These are phyloP conservation scores for Eragrostis nindensis DNA, from an alignment of 176 grass and related monocot genomes.

Conservation along the genomic window DNA sequence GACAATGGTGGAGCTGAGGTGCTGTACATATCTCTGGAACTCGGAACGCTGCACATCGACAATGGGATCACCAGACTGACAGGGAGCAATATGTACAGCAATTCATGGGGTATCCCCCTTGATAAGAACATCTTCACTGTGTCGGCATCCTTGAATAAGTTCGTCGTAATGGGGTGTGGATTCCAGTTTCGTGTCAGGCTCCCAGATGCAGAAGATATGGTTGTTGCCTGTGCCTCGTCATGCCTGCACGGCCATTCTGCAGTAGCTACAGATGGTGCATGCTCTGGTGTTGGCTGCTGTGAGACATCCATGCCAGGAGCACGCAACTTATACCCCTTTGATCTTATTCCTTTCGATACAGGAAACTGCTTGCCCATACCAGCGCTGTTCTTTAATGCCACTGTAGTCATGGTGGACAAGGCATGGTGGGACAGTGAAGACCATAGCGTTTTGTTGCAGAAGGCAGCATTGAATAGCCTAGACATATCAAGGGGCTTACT, in stretches of 20 bases:
- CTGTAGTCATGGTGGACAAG: conserved; percentile 28
- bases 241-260: neutral
- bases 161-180: conserved; percentile 42
- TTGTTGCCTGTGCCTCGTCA: neutral
- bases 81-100: neutral
- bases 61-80: conserved; percentile 21
- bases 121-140: conserved; percentile 19
- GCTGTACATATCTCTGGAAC: neutral
- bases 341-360: conserved; percentile 14
- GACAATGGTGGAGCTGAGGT: neutral
- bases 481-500: neutral
- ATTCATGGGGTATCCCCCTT: conserved; percentile 23
- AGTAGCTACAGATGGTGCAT: neutral
- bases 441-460: conserved; percentile 29
- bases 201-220: neutral
- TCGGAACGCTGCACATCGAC: conserved; percentile 2
- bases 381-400: conserved; percentile 10
- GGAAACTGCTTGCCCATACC: neutral
- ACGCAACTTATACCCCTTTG: conserved; percentile 1
- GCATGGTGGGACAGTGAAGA: conserved; percentile 21
- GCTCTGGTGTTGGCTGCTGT: conserved; percentile 42
- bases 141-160: conserved; percentile 30
- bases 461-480: neutral
- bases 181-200: conserved; percentile 16
- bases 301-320: conserved; percentile 31